Conservation (phyloP, 2,329 filamentous ascomycete genomes). For the Zymoseptoria pseudotritici region DNA sequence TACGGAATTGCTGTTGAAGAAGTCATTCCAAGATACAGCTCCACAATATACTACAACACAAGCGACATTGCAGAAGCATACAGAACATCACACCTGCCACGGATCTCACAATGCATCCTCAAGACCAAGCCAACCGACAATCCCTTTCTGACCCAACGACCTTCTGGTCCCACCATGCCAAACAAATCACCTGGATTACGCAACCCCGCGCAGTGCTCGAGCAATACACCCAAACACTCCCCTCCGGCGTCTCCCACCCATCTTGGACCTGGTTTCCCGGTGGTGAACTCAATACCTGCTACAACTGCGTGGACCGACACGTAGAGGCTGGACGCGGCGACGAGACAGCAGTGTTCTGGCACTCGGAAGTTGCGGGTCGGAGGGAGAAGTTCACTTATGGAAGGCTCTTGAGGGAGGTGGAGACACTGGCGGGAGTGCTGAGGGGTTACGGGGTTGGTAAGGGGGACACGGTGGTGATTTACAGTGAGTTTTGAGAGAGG, state of each 20-base stretch:
- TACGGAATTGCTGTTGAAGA: background rate
- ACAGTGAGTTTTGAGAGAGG: conserved; percentile 41
- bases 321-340: conserved; percentile 69
- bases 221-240: background rate
- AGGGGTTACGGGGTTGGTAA: conserved; percentile 72
- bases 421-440: conserved; percentile 72
- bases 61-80: background rate
- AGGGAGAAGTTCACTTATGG: conserved; percentile 69
- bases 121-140: background rate
- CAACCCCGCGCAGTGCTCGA: background rate
- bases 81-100: background rate
- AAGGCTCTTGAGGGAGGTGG: conserved; percentile 69
- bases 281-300: background rate
- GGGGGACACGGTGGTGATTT: conserved; percentile 83
- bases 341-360: conserved; percentile 71
- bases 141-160: conserved; percentile 1
- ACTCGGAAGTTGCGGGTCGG: conserved; percentile 70
- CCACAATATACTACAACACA: background rate
- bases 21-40: background rate
- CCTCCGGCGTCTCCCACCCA: background rate
- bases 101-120: background rate
- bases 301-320: conserved; percentile 62
- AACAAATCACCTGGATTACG: background rate
- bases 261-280: background rate
- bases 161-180: background rate